Conservation (phyloP, 2,329 filamentous ascomycete species). For the Phaeosphaeria sp. region DNA sequence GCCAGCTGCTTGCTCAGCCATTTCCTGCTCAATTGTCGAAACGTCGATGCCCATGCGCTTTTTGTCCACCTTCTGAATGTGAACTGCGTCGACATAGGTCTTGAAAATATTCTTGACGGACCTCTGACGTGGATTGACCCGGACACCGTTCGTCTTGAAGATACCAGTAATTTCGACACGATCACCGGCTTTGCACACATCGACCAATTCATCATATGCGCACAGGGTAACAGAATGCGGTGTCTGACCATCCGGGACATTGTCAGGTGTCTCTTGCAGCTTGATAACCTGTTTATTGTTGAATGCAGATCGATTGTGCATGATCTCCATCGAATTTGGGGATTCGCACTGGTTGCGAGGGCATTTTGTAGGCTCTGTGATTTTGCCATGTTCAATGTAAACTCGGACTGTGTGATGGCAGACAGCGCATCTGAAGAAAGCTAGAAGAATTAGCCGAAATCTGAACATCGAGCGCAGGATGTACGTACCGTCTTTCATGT, state of each 20-base stretch:
- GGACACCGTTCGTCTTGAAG: conserved; percentile 92
- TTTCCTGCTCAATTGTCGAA: conserved; percentile 84
- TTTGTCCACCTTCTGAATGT: conserved; percentile 96
- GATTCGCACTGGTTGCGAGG: conserved; percentile 80
- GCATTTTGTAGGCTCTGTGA: conserved; percentile 90
- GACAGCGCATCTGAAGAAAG: conserved; percentile 93
- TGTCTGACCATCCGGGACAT: conserved; percentile 92
- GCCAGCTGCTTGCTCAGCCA: conserved; percentile 73
- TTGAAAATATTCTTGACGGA: conserved; percentile 96
- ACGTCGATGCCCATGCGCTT: conserved; percentile 90
- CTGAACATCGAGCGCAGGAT: background rate
- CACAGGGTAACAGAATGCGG: conserved; percentile 96
- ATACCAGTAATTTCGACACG: conserved; percentile 95
- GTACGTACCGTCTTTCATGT: conserved; percentile 83
- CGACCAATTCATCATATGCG: conserved; percentile 95
- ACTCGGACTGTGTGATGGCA: conserved; percentile 92
- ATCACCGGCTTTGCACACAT: conserved; percentile 97
- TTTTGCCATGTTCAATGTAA: conserved; percentile 93
- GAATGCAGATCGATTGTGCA: conserved; percentile 94
- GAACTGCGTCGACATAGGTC: conserved; percentile 93
- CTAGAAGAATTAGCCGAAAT: conserved; percentile 49
- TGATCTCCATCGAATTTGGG: conserved; percentile 96
- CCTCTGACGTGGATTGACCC: conserved; percentile 90
- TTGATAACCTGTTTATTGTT: conserved; percentile 99
- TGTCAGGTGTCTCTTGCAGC: conserved; percentile 95